phyloP scores from a whole-genome alignment of 345 rosid genomes.

The Syzygium grande region DNA sequence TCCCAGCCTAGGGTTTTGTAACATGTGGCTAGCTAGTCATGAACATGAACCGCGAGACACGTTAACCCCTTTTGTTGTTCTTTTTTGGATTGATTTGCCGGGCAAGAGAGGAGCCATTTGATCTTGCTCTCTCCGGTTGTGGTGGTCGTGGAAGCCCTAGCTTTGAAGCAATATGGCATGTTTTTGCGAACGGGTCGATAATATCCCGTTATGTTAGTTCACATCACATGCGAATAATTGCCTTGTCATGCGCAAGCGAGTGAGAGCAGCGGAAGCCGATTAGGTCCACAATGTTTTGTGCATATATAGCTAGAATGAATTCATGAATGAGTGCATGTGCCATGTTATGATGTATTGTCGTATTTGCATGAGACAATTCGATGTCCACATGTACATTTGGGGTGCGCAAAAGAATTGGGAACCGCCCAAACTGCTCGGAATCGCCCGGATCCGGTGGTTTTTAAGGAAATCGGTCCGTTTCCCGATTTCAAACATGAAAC shows the following conservation, averaged over 20 bases:
- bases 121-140: background rate
- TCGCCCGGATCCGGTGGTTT: no score
- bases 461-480: no score
- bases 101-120: background rate
- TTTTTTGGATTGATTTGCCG: no score
- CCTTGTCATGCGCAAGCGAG: background rate
- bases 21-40: background rate
- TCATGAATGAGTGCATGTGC: background rate
- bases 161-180: background rate
- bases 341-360: accelerated
- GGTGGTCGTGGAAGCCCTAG: background rate
- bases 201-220: background rate
- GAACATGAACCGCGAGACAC: background rate
- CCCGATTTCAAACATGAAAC: no score
- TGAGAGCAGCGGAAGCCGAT: background rate
- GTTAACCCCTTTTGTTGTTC: background rate
- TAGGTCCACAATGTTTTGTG: background rate
- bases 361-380: accelerated
- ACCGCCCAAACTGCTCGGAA: no score
- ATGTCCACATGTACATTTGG: background rate
- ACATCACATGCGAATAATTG: background rate
- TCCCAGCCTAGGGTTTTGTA: background rate
- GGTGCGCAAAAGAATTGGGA: no score
- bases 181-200: background rate
- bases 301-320: background rate